phyloP scores from a whole-genome alignment of 257 asterid genomes.

The Solanum paucissectum region DNA sequence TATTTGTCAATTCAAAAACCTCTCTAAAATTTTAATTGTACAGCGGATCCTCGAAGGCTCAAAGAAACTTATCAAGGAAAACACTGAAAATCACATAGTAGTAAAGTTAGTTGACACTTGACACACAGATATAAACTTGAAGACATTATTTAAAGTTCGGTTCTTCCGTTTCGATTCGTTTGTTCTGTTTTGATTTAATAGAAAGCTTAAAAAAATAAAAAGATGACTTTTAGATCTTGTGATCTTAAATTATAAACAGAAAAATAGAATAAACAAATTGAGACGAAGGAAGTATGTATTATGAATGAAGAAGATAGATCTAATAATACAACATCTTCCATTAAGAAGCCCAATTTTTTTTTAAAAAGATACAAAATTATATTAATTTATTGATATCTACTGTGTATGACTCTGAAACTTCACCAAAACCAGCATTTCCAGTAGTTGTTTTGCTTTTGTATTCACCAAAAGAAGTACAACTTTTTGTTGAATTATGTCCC shows the following conservation, averaged over 20 bases:
- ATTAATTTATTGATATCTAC: slow-evolving; percentile 12
- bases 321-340: background rate
- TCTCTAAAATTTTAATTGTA: background rate
- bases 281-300: too few species aligned
- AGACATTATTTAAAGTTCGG: background rate
- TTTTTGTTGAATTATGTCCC: slow-evolving; percentile 45
- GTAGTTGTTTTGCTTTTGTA: slow-evolving; percentile 7
- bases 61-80: background rate
- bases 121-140: background rate
- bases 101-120: background rate
- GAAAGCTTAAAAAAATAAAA: too few species aligned
- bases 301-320: background rate
- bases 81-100: background rate
- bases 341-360: background rate
- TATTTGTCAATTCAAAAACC: background rate
- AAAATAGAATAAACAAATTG: too few species aligned
- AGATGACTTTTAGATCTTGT: fast-evolving
- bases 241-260: background rate
- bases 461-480: slow-evolving; percentile 56
- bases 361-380: background rate
- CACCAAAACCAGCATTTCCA: slow-evolving; percentile 19
- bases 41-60: background rate
- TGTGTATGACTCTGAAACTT: slow-evolving; percentile 13
- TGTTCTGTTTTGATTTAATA: background rate
- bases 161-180: background rate